phyloP scores from a whole-genome alignment of 352 stramenopile species.

The Globisporangium iwayamae region DNA sequence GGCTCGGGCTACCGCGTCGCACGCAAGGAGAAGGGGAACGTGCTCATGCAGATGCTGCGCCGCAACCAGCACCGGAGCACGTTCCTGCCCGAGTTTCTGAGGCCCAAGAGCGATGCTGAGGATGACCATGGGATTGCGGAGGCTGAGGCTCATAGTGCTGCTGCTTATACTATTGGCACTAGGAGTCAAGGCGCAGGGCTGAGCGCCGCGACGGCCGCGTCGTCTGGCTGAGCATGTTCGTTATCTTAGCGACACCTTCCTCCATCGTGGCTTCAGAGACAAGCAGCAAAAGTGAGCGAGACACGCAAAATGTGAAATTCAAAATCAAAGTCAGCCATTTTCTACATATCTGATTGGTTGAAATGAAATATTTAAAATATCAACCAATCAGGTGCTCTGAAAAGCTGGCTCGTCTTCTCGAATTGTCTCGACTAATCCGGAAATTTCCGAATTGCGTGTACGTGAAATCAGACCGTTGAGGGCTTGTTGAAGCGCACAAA shows the following conservation, averaged over 20 bases:
- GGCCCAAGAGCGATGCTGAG: neutral
- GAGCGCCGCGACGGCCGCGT: neutral
- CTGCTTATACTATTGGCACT: neutral
- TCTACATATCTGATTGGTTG: neutral
- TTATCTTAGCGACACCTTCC: neutral
- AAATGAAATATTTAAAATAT: neutral
- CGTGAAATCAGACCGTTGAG: neutral
- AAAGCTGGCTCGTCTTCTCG: constrained; percentile 19
- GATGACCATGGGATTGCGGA: neutral
- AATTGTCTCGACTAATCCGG: constrained; percentile 28
- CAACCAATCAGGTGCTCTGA: neutral
- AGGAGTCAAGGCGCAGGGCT: neutral
- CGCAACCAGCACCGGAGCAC: constrained; percentile 20
- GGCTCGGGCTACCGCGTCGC: constrained; percentile 33
- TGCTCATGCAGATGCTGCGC: constrained; percentile 56
- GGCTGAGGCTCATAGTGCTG: neutral
- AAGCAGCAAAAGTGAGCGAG: neutral
- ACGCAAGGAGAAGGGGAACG: constrained; percentile 39
- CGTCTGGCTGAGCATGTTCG: neutral
- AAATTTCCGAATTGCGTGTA: neutral
- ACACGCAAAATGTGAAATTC: neutral
- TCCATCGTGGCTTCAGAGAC: neutral
- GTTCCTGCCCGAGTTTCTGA: constrained; percentile 14
- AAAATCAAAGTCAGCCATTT: neutral
- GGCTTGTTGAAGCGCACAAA: constrained; percentile 4